phyloP scores from a whole-genome alignment of 805 yeast genomes.

The Zygoascus ofunaensis region DNA sequence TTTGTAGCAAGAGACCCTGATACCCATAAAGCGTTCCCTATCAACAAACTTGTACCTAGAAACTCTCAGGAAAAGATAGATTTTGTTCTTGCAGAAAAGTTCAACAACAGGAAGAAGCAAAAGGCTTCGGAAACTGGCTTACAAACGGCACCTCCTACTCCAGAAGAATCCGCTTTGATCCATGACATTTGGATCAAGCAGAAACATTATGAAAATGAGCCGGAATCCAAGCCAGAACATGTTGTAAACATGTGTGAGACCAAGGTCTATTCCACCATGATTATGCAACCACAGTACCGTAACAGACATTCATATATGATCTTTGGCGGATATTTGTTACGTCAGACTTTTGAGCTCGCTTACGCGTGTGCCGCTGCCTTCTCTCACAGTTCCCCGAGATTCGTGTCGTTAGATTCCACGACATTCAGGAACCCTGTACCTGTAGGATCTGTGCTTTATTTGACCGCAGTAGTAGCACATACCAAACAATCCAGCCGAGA shows the following conservation, averaged over 20 bases:
- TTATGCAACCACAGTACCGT: constrained; percentile 96
- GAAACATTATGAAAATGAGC: constrained; percentile 23
- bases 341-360: constrained; percentile 90
- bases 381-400: constrained; percentile 76
- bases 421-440: constrained; percentile 93
- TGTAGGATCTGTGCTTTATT: constrained; percentile 79
- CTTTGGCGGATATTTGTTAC: constrained; percentile 87
- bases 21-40: constrained; percentile 82
- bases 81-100: constrained; percentile 80
- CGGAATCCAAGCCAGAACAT: constrained; percentile 37
- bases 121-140: constrained; percentile 58
- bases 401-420: constrained; percentile 82
- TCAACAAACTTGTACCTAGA: constrained; percentile 69
- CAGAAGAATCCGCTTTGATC: constrained; percentile 61
- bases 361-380: constrained; percentile 89
- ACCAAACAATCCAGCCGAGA: constrained; percentile 62
- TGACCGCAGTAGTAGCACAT: constrained; percentile 76
- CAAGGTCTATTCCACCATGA: constrained; percentile 58
- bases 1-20: constrained; percentile 92
- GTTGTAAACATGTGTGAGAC: constrained; percentile 66
- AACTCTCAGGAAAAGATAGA: constrained; percentile 72
- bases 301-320: constrained; percentile 91
- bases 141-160: constrained; percentile 54
- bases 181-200: constrained; percentile 60
- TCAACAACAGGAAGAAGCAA: constrained; percentile 76